phyloP scores from a whole-genome alignment of 139 green algal genomes.

The Nannochloris sp. region DNA sequence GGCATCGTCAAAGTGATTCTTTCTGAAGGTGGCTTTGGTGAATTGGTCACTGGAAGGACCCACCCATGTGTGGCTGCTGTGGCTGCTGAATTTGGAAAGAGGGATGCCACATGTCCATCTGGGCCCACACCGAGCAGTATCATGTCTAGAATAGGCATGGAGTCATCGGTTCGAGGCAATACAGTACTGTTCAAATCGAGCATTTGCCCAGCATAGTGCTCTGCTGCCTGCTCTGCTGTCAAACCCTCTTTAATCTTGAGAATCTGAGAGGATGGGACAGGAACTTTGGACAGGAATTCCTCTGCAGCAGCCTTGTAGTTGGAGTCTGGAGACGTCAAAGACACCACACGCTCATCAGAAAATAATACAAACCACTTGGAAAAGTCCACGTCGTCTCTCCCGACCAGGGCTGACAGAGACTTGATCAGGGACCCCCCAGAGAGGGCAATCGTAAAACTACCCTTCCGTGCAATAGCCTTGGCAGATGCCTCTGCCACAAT shows the following conservation, averaged over 20 bases:
- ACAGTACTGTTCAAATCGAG: conserved; percentile 39
- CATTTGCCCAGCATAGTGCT: conserved; percentile 44
- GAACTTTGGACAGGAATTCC: conserved; percentile 60
- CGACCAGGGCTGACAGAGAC: conserved; percentile 42
- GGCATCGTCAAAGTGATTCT: conserved; percentile 91
- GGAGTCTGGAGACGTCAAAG: conserved; percentile 54
- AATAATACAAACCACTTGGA: conserved; percentile 70
- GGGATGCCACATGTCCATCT: conserved; percentile 92
- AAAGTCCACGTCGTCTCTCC: conserved; percentile 44
- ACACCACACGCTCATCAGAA: conserved; percentile 82
- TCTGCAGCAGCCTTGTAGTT: conserved; percentile 64
- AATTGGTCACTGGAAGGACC: conserved; percentile 82
- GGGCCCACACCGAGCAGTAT: conserved; percentile 93
- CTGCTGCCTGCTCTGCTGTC: conserved; percentile 32
- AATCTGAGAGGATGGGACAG: conserved; percentile 43
- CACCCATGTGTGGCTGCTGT: conserved; percentile 50
- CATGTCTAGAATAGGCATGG: conserved; percentile 73
- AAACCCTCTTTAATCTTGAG: conserved; percentile 43
- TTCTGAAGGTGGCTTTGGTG: conserved; percentile 91
- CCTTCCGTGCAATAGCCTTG: conserved; percentile 53
- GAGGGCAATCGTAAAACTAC: conserved; percentile 73
- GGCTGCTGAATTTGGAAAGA: conserved; percentile 86
- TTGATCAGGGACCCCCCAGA: conserved; percentile 69
- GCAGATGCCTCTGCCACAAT: conserved; percentile 30
- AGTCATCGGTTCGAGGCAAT: conserved; percentile 44